Evolutionary conservation across 306 rosid species (phyloP).

Genomic region (Prunus campanulata): DNA sequence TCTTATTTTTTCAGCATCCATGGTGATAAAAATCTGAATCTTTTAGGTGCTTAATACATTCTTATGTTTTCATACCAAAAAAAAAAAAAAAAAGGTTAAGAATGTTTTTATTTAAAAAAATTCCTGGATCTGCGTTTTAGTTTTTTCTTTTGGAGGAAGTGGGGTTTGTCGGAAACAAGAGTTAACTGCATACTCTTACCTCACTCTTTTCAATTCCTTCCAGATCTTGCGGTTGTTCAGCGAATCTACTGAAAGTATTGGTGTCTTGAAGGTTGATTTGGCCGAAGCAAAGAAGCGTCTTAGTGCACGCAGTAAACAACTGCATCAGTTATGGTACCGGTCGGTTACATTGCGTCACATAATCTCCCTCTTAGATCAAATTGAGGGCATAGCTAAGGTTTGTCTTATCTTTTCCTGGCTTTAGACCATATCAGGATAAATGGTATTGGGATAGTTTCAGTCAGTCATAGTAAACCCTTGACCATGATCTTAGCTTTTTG

Average conservation of each 20-base stretch:
- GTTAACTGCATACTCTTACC: background rate
- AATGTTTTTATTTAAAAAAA: background rate
- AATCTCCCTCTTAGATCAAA: slow-evolving; percentile 96
- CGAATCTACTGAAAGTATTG: slow-evolving; percentile 81
- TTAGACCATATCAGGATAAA: slow-evolving; percentile 14
- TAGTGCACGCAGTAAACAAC: slow-evolving; percentile 92
- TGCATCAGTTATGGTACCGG: slow-evolving; percentile 99
- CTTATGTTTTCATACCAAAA: background rate
- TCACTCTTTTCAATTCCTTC: slow-evolving; percentile 27
- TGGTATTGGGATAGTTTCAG: slow-evolving; percentile 13
- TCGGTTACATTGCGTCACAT: slow-evolving; percentile 96
- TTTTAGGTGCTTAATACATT: background rate
- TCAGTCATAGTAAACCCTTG: slow-evolving; percentile 19
- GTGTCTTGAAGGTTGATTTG: slow-evolving; percentile 82
- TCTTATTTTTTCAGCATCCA: background rate
- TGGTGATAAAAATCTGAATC: background rate
- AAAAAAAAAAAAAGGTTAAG: background rate
- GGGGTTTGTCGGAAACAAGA: background rate
- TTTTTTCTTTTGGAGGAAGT: background rate
- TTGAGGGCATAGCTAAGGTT: slow-evolving; percentile 98
- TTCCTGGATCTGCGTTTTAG: background rate
- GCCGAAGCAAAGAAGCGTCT: slow-evolving; percentile 81
- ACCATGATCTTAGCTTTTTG: background rate
- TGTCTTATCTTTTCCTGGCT: slow-evolving; percentile 18
- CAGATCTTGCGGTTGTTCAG: slow-evolving; percentile 97